Base-by-base conservation (phyloP, 371 early-diverging fungal genomes). In the Mortierella polycephala region DNA sequence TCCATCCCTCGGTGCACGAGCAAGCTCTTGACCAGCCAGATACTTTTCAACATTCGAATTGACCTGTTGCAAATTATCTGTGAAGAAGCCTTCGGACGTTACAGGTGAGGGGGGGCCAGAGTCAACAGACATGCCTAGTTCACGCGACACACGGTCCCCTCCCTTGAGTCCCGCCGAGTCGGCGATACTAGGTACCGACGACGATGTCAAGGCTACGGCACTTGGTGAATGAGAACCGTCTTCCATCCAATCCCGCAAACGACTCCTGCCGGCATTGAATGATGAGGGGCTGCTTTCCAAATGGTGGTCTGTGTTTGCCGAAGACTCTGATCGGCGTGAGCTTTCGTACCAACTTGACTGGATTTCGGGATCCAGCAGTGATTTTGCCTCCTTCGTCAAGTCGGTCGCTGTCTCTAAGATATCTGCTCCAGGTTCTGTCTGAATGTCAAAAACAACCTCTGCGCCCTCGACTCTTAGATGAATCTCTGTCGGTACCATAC, bases 401-500 rank as follows among this genome's bases (percentile, higher is more conserved):
- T 66, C 67, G 7, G 50, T 20, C 12, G 65, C 53, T 23, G 60
- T 2, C 11, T 67, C 68, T 14, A 66, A 13, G 1, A 71, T 12
- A 7, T 59, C 73, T n/a, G 74, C 7, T 12, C 64, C 66, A 51
- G 84, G 84, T 14, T 83, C 85, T 8, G 81, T 81, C 30, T 82
- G 82, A 64, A 88, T 77, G 13, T 83, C 84, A 72, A 92, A 94
- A 18, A 90, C 87, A n/a, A 93, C 89, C 18, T 91, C 91, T 1
- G 93, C 93, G 47, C 90, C 89, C 62, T 96, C 97, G 6, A 93
- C 87, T 12, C 86, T 71, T 64, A 99, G 94, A 21, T 87, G 86
- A 20, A 99, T 86, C 42, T 95, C 96, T 10, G 97, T 81, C 0
- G 92, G 86, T 0, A 83, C 63, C 40, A 96, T 95, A 42, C 94